Evolutionary conservation across 495 filamentous ascomycete genomes (phyloP).

Genomic region (Xylaria scruposa): DNA sequence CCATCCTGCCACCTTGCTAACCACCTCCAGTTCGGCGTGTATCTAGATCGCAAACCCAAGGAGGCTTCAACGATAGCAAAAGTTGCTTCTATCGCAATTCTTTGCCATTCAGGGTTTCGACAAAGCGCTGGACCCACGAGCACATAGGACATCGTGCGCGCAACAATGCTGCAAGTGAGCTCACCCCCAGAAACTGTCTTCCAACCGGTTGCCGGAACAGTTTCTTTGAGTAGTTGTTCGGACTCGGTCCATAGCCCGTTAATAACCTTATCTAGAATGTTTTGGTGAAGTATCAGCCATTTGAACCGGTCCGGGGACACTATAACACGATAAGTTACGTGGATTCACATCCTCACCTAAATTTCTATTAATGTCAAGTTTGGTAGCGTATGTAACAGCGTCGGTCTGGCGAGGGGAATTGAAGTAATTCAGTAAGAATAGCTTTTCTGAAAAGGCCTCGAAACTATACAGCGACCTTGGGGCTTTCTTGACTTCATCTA

Average conservation of each 20-base stretch:
- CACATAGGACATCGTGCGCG: not conserved
- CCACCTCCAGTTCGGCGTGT: constrained; percentile 15
- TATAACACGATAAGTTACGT: not conserved
- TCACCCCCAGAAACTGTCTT: not conserved
- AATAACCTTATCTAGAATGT: not conserved
- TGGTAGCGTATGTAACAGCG: constrained; percentile 10
- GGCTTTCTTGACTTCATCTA: constrained; percentile 8
- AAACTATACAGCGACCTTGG: not conserved
- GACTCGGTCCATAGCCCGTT: not conserved
- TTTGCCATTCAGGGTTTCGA: not conserved
- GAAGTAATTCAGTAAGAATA: constrained; percentile 2
- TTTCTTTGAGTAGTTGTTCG: not conserved
- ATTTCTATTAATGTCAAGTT: constrained; percentile 15
- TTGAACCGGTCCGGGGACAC: not conserved
- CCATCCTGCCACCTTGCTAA: not conserved
- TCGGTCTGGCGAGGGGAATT: constrained; percentile 17
- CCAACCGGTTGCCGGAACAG: not conserved
- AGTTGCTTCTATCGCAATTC: not conserved
- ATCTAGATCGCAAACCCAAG: constrained; percentile 4
- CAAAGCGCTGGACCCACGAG: not conserved
- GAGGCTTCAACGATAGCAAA: constrained; percentile 2
- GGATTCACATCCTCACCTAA: constrained; percentile 8
- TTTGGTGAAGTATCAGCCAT: not conserved
- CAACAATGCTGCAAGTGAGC: not conserved
- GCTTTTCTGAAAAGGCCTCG: not conserved